phyloP scores from a whole-genome alignment of 2,329 filamentous ascomycete species.

The Alternaria sp. region DNA sequence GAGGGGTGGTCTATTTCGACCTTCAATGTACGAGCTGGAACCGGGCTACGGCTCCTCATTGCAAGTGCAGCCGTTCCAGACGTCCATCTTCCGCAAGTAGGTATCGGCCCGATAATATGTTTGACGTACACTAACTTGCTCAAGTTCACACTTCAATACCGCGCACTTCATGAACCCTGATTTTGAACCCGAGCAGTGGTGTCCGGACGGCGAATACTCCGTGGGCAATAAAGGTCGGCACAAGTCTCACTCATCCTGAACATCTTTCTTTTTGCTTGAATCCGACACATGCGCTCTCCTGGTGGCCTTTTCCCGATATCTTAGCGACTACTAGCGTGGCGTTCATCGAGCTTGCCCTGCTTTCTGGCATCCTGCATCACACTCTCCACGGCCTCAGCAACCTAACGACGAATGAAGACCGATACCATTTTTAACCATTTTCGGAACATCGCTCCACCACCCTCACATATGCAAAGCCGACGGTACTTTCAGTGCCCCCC shows the following conservation, averaged over 20 bases:
- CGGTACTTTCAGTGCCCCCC: conserved; percentile 26
- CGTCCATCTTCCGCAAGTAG: conserved; percentile 61
- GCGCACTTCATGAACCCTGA: conserved; percentile 62
- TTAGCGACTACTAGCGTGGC: conserved; percentile 51
- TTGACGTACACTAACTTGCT: conserved; percentile 23
- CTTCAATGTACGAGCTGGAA: conserved; percentile 57
- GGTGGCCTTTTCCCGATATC: conserved; percentile 43
- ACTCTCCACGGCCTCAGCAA: conserved; percentile 38
- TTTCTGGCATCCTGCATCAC: conserved; percentile 44
- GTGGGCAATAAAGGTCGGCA: conserved; percentile 49
- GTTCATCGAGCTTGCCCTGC: conserved; percentile 44
- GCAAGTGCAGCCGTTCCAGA: conserved; percentile 57
- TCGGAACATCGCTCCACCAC: conserved; percentile 39
- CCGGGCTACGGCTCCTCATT: conserved; percentile 51
- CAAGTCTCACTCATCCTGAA: conserved; percentile 49
- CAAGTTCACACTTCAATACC: conserved; percentile 61
- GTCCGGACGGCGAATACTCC: conserved; percentile 58
- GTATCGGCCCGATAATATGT: conserved; percentile 20
- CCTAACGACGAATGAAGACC: conserved; percentile 42
- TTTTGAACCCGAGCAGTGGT: conserved; percentile 63
- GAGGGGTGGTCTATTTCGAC: conserved; percentile 55
- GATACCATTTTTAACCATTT: conserved; percentile 49
- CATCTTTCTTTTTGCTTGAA: conserved; percentile 21
- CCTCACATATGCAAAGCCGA: conserved; percentile 45
- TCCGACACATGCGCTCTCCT: conserved; percentile 29